Evolutionary conservation across 306 rosid genomes (phyloP).

Genomic region (Boehmeria nivea): DNA sequence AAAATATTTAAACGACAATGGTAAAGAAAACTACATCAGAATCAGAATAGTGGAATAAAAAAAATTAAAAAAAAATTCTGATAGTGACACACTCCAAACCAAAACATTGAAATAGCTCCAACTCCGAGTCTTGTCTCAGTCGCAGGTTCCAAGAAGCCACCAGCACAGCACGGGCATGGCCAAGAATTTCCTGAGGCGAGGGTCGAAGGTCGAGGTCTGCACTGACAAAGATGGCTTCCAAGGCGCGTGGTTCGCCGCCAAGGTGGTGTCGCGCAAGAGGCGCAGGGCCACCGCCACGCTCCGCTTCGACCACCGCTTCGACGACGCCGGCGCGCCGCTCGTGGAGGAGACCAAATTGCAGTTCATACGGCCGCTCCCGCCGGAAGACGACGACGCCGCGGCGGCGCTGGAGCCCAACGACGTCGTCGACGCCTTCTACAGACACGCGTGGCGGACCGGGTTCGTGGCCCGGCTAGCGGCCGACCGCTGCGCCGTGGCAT

Average conservation of each 20-base stretch:
- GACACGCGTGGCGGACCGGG: slow-evolving; percentile 17
- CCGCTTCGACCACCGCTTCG: slow-evolving; percentile 6
- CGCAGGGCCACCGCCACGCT: not conserved
- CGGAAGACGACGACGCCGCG: not conserved
- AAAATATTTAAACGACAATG: no score
- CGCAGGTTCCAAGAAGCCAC: no score
- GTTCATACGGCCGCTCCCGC: slow-evolving; percentile 12
- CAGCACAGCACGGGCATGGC: no score
- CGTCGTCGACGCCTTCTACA: slow-evolving; percentile 10
- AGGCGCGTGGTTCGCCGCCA: not conserved
- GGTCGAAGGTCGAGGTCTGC: not conserved
- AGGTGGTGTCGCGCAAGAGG: not conserved
- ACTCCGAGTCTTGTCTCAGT: no score
- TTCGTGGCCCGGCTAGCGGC: slow-evolving; percentile 4
- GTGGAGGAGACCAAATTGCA: not conserved
- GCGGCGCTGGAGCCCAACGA: not conserved
- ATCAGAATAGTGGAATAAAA: no score
- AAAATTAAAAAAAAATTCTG: no score
- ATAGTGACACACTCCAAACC: no score
- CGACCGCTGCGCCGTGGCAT: slow-evolving; percentile 10
- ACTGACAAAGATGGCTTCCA: not conserved
- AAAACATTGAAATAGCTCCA: no score
- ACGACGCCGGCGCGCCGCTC: not conserved
- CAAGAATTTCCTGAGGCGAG: not conserved
- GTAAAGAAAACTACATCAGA: no score